Conservation (phyloP, 2,329 filamentous ascomycete genomes). For the Phialophora expanda region DNA sequence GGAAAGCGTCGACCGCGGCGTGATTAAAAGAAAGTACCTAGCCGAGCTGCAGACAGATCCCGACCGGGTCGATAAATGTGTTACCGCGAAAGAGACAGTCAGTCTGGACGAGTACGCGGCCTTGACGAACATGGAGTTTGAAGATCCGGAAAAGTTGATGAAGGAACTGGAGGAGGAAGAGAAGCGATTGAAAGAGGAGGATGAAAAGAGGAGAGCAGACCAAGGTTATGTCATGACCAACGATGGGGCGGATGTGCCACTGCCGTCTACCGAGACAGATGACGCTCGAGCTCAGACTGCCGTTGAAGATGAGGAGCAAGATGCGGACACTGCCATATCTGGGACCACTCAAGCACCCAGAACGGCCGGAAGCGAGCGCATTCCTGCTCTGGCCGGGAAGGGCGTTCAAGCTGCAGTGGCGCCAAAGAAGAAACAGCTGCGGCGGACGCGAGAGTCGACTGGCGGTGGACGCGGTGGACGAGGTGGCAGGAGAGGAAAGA, state of each 20-base stretch:
- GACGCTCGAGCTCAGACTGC: slow-evolving; percentile 31
- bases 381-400: slow-evolving; percentile 25
- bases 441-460: slow-evolving; percentile 23
- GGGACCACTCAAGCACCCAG: not conserved
- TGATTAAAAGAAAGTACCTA: slow-evolving; percentile 68
- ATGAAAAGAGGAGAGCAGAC: slow-evolving; percentile 40
- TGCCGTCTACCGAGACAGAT: slow-evolving; percentile 45
- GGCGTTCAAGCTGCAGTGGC: slow-evolving; percentile 21
- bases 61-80: slow-evolving; percentile 57
- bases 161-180: slow-evolving; percentile 53
- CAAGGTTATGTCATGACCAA: slow-evolving; percentile 37
- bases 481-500: slow-evolving; percentile 29
- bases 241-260: slow-evolving; percentile 39
- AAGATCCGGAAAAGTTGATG: slow-evolving; percentile 54
- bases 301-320: not conserved
- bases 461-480: slow-evolving; percentile 25
- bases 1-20: slow-evolving; percentile 59
- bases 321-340: slow-evolving; percentile 9
- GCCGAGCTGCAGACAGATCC: slow-evolving; percentile 65
- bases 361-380: slow-evolving; percentile 15
- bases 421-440: slow-evolving; percentile 27
- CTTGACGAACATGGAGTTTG: slow-evolving; percentile 54
- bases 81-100: slow-evolving; percentile 54
- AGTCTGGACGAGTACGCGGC: slow-evolving; percentile 52
- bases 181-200: slow-evolving; percentile 51